phyloP scores from a whole-genome alignment of 2,329 filamentous ascomycete genomes.

The Aspergillus amoenus region DNA sequence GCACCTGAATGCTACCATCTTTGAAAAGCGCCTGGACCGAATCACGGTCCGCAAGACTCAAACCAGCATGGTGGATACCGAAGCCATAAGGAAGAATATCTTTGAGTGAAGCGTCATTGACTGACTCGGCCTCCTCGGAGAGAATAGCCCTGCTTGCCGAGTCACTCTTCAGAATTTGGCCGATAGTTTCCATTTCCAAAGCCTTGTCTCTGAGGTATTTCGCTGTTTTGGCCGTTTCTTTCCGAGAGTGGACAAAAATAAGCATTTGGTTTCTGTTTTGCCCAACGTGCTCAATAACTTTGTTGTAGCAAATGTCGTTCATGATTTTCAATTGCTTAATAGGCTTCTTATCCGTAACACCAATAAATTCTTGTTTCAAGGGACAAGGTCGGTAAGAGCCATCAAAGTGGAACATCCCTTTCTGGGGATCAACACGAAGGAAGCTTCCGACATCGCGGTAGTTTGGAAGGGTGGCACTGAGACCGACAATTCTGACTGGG shows the following conservation, averaged over 20 bases:
- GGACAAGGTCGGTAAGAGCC: constrained; percentile 91
- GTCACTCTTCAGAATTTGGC: constrained; percentile 90
- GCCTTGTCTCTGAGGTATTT: constrained; percentile 96
- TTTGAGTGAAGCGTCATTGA: constrained; percentile 84
- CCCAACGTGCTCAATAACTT: constrained; percentile 94
- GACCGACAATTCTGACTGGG: constrained; percentile 83
- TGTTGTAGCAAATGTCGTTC: constrained; percentile 98
- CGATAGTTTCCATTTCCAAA: constrained; percentile 94
- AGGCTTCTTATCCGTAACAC: constrained; percentile 94
- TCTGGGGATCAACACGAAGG: constrained; percentile 79
- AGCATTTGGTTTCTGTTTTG: constrained; percentile 95
- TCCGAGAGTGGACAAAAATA: constrained; percentile 96
- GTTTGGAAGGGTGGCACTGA: constrained; percentile 94
- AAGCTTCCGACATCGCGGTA: constrained; percentile 96
- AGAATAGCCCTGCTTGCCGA: constrained; percentile 87
- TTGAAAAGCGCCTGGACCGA: constrained; percentile 94
- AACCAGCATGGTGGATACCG: constrained; percentile 96
- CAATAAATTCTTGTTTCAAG: constrained; percentile 93
- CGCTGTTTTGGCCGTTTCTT: constrained; percentile 97
- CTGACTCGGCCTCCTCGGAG: constrained; percentile 76
- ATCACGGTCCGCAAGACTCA: constrained; percentile 91
- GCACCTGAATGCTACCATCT: constrained; percentile 86
- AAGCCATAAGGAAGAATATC: constrained; percentile 95
- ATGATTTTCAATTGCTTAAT: constrained; percentile 99
- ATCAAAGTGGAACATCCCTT: constrained; percentile 94